Evolutionary conservation across 2,329 filamentous ascomycete species (phyloP).

Genomic region (Geoglossum cookeanum): DNA sequence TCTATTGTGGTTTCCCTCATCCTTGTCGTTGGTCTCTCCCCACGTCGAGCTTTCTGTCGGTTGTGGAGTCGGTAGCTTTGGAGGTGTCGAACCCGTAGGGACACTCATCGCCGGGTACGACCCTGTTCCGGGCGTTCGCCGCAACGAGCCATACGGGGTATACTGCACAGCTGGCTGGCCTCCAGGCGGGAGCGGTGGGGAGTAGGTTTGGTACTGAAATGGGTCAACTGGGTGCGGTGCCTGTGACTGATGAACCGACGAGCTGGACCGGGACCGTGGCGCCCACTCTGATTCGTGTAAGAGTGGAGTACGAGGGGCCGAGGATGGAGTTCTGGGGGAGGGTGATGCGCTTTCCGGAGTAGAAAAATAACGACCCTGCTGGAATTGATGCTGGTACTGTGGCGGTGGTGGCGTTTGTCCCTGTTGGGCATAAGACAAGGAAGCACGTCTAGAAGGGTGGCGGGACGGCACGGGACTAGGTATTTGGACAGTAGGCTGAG

Average conservation of each 20-base stretch:
- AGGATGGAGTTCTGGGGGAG: conserved; percentile 9
- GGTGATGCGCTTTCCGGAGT: conserved; percentile 20
- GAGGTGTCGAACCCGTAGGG: background rate
- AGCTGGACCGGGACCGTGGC: conserved; percentile 18
- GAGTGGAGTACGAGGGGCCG: conserved; percentile 18
- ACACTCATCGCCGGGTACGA: background rate
- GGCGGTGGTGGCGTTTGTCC: conserved; percentile 19
- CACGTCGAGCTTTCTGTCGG: background rate
- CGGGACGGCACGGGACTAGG: conserved; percentile 20
- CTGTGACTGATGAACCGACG: conserved; percentile 15
- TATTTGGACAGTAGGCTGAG: conserved; percentile 14
- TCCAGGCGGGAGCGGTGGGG: conserved; percentile 10
- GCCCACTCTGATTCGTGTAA: conserved; percentile 30
- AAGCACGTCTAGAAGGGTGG: conserved; percentile 26
- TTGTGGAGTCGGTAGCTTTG: background rate
- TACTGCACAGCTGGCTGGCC: conserved; percentile 4
- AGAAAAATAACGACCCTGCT: conserved; percentile 16
- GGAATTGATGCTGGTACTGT: conserved; percentile 17
- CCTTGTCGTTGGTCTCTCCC: background rate
- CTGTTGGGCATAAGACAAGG: conserved; percentile 20
- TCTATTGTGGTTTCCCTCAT: background rate
- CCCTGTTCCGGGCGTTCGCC: background rate
- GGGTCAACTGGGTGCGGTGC: conserved; percentile 16
- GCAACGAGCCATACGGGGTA: background rate
- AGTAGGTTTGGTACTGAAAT: conserved; percentile 21